Evolutionary conservation across 352 stramenopile species (phyloP).

Genomic region (Pythium phragmitis): DNA sequence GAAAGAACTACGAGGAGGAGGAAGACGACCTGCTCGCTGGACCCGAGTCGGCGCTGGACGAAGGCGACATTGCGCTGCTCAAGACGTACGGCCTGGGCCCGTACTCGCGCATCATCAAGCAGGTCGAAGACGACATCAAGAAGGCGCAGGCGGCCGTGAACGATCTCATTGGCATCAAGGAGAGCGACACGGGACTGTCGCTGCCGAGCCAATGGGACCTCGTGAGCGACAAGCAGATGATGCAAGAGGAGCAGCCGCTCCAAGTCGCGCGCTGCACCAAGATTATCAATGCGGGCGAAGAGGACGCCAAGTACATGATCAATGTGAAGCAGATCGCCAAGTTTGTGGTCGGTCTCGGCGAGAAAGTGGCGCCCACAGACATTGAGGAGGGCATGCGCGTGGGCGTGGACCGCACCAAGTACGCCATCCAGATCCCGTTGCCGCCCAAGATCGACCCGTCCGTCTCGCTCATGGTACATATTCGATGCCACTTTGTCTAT

Average conservation of each 20-base stretch:
- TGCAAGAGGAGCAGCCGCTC: slow-evolving; percentile 98
- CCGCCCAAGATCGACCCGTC: slow-evolving; percentile 97
- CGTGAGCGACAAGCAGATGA: slow-evolving; percentile 99
- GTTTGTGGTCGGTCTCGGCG: slow-evolving; percentile 98
- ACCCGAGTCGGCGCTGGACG: slow-evolving; percentile 83
- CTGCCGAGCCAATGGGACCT: slow-evolving; percentile 99
- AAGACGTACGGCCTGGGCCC: slow-evolving; percentile 98
- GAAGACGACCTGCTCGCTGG: slow-evolving; percentile 75
- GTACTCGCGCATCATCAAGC: slow-evolving; percentile 96
- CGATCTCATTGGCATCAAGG: slow-evolving; percentile 96
- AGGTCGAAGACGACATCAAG: slow-evolving; percentile 99
- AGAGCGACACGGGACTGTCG: slow-evolving; percentile 98
- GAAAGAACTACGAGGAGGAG: slow-evolving; percentile 95
- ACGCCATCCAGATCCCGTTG: slow-evolving; percentile 99
- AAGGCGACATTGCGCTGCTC: slow-evolving; percentile 97
- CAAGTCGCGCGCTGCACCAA: slow-evolving; percentile 97
- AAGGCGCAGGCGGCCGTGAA: slow-evolving; percentile 93
- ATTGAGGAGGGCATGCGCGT: slow-evolving; percentile 99
- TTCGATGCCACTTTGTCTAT: neutral
- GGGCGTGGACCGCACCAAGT: slow-evolving; percentile 97
- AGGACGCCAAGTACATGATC: slow-evolving; percentile 99
- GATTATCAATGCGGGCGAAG: slow-evolving; percentile 92
- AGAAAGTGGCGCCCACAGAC: slow-evolving; percentile 98
- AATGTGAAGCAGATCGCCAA: slow-evolving; percentile 99
- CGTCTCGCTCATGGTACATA: slow-evolving; percentile 85